Conservation (phyloP, 2,329 filamentous ascomycete genomes). For the Aspergillus neoniger region DNA sequence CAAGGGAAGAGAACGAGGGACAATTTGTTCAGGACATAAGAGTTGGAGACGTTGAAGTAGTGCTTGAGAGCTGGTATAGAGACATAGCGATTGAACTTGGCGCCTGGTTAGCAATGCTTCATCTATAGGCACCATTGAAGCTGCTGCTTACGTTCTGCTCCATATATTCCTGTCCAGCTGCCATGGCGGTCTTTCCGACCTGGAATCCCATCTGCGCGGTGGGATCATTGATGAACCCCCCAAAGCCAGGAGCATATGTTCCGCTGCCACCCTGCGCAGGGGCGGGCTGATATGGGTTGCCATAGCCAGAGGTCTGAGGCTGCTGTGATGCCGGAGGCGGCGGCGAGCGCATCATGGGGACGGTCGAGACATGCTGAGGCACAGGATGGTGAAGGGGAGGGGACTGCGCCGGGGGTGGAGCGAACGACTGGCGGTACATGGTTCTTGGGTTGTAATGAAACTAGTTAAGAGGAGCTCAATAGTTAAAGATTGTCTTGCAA, state of each 20-base stretch:
- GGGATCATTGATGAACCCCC: slow-evolving; percentile 93
- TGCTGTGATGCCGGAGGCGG: slow-evolving; percentile 76
- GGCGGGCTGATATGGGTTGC: slow-evolving; percentile 53
- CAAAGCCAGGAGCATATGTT: slow-evolving; percentile 64
- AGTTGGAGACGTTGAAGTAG: slow-evolving; percentile 99
- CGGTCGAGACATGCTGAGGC: slow-evolving; percentile 96
- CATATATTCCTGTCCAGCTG: slow-evolving; percentile 88
- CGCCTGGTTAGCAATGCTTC: background rate
- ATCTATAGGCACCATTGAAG: background rate
- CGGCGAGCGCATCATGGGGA: slow-evolving; percentile 93
- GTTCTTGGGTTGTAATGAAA: slow-evolving; percentile 11
- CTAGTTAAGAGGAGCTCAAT: background rate
- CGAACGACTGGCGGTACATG: slow-evolving; percentile 87
- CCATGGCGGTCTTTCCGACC: slow-evolving; percentile 87
- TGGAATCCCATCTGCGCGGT: slow-evolving; percentile 94
- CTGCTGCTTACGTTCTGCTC: slow-evolving; percentile 80
- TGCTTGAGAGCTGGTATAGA: slow-evolving; percentile 93
- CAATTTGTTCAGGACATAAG: slow-evolving; percentile 91
- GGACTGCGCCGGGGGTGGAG: slow-evolving; percentile 72
- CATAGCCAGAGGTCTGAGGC: slow-evolving; percentile 56
- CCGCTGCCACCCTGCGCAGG: slow-evolving; percentile 44
- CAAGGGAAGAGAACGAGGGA: slow-evolving; percentile 94
- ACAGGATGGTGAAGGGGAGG: slow-evolving; percentile 96
- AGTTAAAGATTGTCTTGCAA: background rate
- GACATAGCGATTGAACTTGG: slow-evolving; percentile 75